Conservation (phyloP, 2,329 filamentous ascomycete species). For the Cytospora piceae region DNA sequence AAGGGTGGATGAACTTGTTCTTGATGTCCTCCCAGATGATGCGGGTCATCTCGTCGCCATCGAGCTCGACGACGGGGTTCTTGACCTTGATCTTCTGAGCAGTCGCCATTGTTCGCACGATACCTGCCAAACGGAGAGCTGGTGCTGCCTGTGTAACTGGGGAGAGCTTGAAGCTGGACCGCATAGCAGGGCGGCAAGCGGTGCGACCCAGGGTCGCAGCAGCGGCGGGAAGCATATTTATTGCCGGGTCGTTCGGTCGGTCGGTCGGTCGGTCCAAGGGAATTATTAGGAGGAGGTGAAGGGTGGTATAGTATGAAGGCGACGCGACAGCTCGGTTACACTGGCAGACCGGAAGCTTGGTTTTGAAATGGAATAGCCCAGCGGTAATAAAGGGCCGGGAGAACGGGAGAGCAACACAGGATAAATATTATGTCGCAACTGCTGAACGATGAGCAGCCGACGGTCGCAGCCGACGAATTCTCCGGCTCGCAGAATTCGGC, state of each 20-base stretch:
- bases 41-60: conserved; percentile 94
- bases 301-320: conserved; percentile 2
- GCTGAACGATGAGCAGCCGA: conserved; percentile 6
- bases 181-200: conserved; percentile 19
- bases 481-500: conserved; percentile 24
- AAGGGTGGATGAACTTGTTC: conserved; percentile 96
- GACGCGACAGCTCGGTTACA: neutral
- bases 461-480: conserved; percentile 22
- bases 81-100: conserved; percentile 96
- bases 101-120: conserved; percentile 55
- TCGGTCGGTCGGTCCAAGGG: conserved; percentile 5
- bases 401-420: neutral
- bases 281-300: neutral
- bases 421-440: neutral
- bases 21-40: conserved; percentile 99
- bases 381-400: neutral
- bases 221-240: conserved; percentile 29
- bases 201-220: conserved; percentile 30
- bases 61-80: conserved; percentile 97
- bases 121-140: conserved; percentile 22
- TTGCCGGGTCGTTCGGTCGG: neutral
- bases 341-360: neutral
- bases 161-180: conserved; percentile 21
- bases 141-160: conserved; percentile 23
- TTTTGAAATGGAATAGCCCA: neutral